phyloP scores from a whole-genome alignment of 805 yeast genomes.

The Saccharomycopsis sp. region DNA sequence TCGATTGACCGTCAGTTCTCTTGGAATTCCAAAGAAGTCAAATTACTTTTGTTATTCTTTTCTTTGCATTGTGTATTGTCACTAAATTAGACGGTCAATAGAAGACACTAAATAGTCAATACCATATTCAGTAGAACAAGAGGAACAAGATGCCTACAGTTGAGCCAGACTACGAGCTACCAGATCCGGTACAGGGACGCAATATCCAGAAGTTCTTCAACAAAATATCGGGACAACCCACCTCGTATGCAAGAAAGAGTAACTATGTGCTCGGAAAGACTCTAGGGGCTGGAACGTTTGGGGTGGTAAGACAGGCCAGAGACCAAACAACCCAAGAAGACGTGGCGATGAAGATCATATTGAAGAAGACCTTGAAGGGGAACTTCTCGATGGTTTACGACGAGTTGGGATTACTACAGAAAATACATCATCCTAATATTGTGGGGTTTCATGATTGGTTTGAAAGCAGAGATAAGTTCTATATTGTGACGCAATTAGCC shows the following conservation, averaged over 20 bases:
- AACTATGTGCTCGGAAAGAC: conserved; percentile 75
- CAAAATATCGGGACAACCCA: conserved; percentile 68
- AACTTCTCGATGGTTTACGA: conserved; percentile 64
- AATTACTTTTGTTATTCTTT: background rate
- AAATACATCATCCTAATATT: conserved; percentile 74
- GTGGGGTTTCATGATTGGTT: conserved; percentile 92
- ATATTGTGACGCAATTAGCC: conserved; percentile 89
- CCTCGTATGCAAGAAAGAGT: conserved; percentile 56
- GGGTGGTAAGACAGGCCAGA: conserved; percentile 79
- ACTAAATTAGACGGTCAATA: background rate
- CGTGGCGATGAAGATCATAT: conserved; percentile 84
- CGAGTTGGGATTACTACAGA: conserved; percentile 65
- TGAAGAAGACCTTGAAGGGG: conserved; percentile 78
- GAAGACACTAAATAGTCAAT: too few relatives aligned
- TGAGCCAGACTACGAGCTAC: conserved; percentile 14
- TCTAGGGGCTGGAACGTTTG: conserved; percentile 92
- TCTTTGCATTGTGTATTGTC: background rate
- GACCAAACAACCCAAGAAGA: conserved; percentile 47
- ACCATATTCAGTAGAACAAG: too few relatives aligned
- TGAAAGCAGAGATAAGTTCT: conserved; percentile 86
- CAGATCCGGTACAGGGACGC: conserved; percentile 28
- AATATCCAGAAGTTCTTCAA: conserved; percentile 36
- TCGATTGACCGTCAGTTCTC: background rate
- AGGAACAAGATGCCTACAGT: conserved; percentile 5
- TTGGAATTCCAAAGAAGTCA: background rate